phyloP scores from a whole-genome alignment of 2,329 filamentous ascomycete species.

The Lasiodiplodia sp. region DNA sequence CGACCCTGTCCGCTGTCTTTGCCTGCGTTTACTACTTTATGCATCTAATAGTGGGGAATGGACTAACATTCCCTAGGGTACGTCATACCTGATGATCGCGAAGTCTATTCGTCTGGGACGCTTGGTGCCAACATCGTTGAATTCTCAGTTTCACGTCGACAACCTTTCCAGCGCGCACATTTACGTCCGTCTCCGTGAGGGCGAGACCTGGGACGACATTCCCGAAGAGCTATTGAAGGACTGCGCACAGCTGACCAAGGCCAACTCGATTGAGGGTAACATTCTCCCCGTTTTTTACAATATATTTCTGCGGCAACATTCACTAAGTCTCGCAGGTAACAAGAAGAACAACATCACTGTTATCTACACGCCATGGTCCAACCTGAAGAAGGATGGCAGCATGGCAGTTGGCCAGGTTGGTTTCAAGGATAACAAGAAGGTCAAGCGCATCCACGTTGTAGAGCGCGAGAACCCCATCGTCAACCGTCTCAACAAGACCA shows the following conservation, averaged over 20 bases:
- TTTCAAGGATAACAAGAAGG: conserved; percentile 88
- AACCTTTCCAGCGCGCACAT: conserved; percentile 97
- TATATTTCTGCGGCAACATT: conserved; percentile 10
- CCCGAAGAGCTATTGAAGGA: conserved; percentile 78
- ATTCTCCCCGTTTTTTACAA: neutral
- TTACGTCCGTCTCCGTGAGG: conserved; percentile 83
- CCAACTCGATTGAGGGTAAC: conserved; percentile 93
- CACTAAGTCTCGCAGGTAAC: conserved; percentile 69
- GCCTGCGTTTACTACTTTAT: neutral
- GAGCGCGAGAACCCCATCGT: conserved; percentile 87
- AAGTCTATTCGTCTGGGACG: neutral
- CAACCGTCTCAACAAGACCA: conserved; percentile 98
- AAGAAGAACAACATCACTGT: conserved; percentile 98
- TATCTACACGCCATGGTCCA: conserved; percentile 98
- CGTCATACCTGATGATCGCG: conserved; percentile 1
- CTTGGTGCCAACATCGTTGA: neutral
- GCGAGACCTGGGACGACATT: conserved; percentile 84
- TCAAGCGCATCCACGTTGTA: conserved; percentile 81
- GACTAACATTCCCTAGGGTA: conserved; percentile 1
- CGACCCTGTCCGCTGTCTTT: neutral
- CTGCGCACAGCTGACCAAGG: conserved; percentile 97
- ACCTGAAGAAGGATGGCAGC: conserved; percentile 91
- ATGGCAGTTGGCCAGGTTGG: conserved; percentile 96
- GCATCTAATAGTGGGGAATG: neutral
- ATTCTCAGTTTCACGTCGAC: conserved; percentile 85